Evolutionary conservation across 2,329 filamentous ascomycete species (phyloP).

Genomic region (Zopfia rhizophila): DNA sequence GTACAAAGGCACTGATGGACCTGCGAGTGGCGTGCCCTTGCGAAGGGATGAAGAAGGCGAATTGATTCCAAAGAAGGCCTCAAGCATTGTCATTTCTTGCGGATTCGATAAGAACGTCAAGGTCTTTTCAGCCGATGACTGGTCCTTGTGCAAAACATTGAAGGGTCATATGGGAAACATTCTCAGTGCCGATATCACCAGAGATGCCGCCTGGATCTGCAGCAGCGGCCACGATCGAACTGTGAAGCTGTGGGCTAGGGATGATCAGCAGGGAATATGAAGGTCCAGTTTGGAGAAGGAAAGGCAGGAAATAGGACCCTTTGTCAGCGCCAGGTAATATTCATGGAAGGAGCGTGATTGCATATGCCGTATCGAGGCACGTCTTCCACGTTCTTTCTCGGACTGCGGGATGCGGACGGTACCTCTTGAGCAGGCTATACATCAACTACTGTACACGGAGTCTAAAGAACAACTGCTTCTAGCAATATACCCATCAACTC

Average conservation of each 20-base stretch:
- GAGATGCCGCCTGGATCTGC: slow-evolving; percentile 89
- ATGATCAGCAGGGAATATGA: slow-evolving; percentile 58
- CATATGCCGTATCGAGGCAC: too few relatives aligned
- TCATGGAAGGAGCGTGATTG: too few relatives aligned
- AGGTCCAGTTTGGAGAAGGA: too few relatives aligned
- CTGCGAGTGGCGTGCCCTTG: slow-evolving; percentile 69
- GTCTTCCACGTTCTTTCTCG: too few relatives aligned
- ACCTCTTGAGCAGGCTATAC: too few relatives aligned
- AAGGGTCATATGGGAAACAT: slow-evolving; percentile 94
- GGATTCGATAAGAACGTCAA: slow-evolving; percentile 97
- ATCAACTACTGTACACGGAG: too few relatives aligned
- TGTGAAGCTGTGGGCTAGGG: slow-evolving; percentile 94
- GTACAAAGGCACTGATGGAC: slow-evolving; percentile 88
- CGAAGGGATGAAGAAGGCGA: slow-evolving; percentile 73
- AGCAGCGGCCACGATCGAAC: slow-evolving; percentile 95
- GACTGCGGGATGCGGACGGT: too few relatives aligned
- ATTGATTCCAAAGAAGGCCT: slow-evolving; percentile 78
- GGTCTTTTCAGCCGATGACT: slow-evolving; percentile 95
- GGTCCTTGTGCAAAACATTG: slow-evolving; percentile 86
- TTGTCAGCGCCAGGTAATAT: too few relatives aligned
- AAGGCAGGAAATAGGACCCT: too few relatives aligned
- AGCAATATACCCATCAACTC: too few relatives aligned
- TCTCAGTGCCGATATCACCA: slow-evolving; percentile 86
- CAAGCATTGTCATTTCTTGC: slow-evolving; percentile 89
- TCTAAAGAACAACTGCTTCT: too few relatives aligned